phyloP scores from a whole-genome alignment of 164 flowering plant species.

The Chimonanthus salicifolius region DNA sequence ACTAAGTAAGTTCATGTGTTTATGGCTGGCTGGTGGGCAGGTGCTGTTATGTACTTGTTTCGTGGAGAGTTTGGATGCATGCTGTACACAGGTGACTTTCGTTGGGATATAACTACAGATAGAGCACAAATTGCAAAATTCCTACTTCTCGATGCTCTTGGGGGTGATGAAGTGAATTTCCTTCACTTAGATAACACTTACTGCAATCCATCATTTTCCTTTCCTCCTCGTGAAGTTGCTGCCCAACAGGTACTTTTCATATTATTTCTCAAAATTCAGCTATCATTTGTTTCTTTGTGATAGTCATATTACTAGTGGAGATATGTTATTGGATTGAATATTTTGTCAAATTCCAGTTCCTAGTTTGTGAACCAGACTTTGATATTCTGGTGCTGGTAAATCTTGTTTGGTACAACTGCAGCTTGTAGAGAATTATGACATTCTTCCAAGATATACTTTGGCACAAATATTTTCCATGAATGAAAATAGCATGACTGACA shows the following conservation, averaged over 20 bases:
- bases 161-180: conserved; percentile 38
- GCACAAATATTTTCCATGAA: no score
- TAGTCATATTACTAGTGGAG: no score
- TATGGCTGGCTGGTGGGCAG: conserved; percentile 18
- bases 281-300: no score
- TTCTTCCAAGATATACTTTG: no score
- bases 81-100: conserved; percentile 79
- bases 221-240: conserved; percentile 68
- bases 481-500: no score
- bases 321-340: no score
- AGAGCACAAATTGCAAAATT: conserved; percentile 35
- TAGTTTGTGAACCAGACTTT: no score
- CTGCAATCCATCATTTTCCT: conserved; percentile 62
- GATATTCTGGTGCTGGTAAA: no score
- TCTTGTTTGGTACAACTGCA: no score
- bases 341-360: no score
- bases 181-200: conserved; percentile 84
- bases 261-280: no score
- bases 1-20: not conserved
- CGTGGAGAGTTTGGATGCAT: conserved; percentile 69
- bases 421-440: no score
- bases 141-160: conserved; percentile 53
- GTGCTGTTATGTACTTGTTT: conserved; percentile 34
- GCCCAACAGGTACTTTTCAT: conserved; percentile 53
- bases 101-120: conserved; percentile 30